Evolutionary conservation across 1,284 basidiomycete genomes (phyloP).

Genomic region (Coriolopsis trogii): DNA sequence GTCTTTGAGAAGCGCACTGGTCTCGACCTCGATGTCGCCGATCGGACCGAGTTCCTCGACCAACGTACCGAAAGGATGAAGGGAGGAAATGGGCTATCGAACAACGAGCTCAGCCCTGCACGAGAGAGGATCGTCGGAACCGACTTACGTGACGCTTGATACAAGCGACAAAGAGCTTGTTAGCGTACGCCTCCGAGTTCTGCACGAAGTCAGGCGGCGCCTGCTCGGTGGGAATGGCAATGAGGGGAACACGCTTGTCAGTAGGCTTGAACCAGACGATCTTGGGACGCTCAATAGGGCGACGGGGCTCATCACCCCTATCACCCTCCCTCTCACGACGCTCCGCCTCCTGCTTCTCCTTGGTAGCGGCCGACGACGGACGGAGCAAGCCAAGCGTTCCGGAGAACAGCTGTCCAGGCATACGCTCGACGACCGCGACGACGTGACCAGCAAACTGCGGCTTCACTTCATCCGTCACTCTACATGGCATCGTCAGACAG

Average conservation of each 20-base stretch:
- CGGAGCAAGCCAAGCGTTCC: constrained; percentile 95
- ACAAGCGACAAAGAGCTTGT: constrained; percentile 95
- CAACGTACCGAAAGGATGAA: constrained; percentile 98
- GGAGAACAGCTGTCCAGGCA: constrained; percentile 98
- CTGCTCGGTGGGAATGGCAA: constrained; percentile 99
- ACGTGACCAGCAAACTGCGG: constrained; percentile 97
- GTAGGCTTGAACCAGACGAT: constrained; percentile 99
- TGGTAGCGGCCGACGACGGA: constrained; percentile 96
- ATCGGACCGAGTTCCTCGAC: constrained; percentile 99
- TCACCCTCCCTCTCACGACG: constrained; percentile 95
- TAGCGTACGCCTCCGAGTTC: constrained; percentile 88
- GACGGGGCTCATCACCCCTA: constrained; percentile 78
- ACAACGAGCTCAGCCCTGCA: constrained; percentile 7
- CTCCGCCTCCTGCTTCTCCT: constrained; percentile 99
- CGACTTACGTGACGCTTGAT: constrained; percentile 91
- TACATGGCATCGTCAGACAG: constrained; percentile 35
- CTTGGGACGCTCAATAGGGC: constrained; percentile 90
- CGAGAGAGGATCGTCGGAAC: constrained; percentile 10
- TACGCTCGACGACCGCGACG: constrained; percentile 96
- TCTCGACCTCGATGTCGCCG: constrained; percentile 97
- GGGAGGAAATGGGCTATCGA: constrained; percentile 83
- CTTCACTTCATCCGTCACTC: constrained; percentile 96
- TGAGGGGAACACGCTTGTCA: constrained; percentile 98
- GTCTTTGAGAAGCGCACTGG: constrained; percentile 95
- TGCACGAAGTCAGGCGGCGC: constrained; percentile 96